phyloP scores from a whole-genome alignment of 306 rosid genomes.

The Elaeagnus macrophylla region DNA sequence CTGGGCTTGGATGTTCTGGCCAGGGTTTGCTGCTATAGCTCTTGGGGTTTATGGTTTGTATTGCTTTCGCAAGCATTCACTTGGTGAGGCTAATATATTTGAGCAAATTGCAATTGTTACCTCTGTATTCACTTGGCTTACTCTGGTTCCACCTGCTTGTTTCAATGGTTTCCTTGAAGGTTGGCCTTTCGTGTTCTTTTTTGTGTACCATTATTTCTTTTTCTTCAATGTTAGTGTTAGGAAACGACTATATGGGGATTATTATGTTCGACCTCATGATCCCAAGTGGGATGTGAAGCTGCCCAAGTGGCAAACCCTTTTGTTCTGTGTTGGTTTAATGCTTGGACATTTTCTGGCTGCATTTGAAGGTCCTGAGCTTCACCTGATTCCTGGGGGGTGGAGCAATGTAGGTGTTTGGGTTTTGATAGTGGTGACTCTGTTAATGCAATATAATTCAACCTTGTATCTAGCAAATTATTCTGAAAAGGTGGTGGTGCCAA shows the following conservation, averaged over 20 bases:
- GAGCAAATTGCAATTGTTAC: slow-evolving; percentile 81
- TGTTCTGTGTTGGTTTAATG: slow-evolving; percentile 63
- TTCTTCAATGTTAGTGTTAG: slow-evolving; percentile 83
- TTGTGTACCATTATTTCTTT: slow-evolving; percentile 82
- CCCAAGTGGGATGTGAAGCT: slow-evolving; percentile 71
- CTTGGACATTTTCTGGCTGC: slow-evolving; percentile 88
- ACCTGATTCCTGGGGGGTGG: slow-evolving; percentile 59
- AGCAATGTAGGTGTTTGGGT: slow-evolving; percentile 62
- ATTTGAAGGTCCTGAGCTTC: slow-evolving; percentile 92
- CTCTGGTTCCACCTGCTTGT: slow-evolving; percentile 76
- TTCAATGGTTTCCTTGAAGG: slow-evolving; percentile 94
- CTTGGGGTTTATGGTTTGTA: slow-evolving; percentile 57
- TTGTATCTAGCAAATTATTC: slow-evolving; percentile 82
- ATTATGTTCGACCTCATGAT: slow-evolving; percentile 63
- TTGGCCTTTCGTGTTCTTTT: slow-evolving; percentile 87
- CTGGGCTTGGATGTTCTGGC: slow-evolving; percentile 98
- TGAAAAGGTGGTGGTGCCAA: slow-evolving; percentile 84
- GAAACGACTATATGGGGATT: slow-evolving; percentile 78
- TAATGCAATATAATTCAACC: slow-evolving; percentile 77
- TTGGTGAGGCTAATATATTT: slow-evolving; percentile 55
- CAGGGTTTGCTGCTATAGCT: slow-evolving; percentile 50
- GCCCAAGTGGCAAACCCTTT: slow-evolving; percentile 49
- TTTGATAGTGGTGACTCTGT: slow-evolving; percentile 47
- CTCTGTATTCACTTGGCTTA: slow-evolving; percentile 84
- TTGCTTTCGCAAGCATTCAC: slow-evolving; percentile 52